phyloP scores from a whole-genome alignment of 805 yeast genomes.

The Yueomyces sinensis region DNA sequence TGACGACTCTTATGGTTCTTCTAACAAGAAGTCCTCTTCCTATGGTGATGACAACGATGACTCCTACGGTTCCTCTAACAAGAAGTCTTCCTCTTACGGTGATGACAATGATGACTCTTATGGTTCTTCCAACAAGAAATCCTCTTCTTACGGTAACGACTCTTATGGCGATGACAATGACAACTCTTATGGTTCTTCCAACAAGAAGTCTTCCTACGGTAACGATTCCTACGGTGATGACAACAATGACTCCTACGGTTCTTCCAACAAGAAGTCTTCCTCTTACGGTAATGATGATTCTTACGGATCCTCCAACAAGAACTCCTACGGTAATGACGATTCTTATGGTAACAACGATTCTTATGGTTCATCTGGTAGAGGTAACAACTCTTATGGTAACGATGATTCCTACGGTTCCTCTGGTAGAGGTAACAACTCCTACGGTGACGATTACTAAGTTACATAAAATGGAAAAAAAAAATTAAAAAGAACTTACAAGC shows the following conservation, averaged over 20 bases:
- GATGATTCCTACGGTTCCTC: slow-evolving; percentile 12
- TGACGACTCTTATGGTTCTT: slow-evolving; percentile 5
- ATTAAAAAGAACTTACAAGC: too few relatives aligned
- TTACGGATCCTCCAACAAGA: slow-evolving; percentile 9
- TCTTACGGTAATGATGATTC: slow-evolving; percentile 12
- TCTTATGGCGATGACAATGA: slow-evolving; percentile 7
- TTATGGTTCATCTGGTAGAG: slow-evolving; percentile 12
- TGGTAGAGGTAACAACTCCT: slow-evolving; percentile 8
- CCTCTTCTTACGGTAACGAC: slow-evolving; percentile 12
- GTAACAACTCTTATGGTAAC: slow-evolving; percentile 8
- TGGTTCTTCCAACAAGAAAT: slow-evolving; percentile 18
- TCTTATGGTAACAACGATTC: slow-evolving; percentile 11
- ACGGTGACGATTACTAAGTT: slow-evolving; percentile 10
- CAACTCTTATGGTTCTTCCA: slow-evolving; percentile 11
- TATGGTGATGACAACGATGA: slow-evolving; percentile 9
- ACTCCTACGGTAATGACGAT: slow-evolving; percentile 19
- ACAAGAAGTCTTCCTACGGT: slow-evolving; percentile 11
- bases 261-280: slow-evolving; percentile 8
- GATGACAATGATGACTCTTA: slow-evolving; percentile 10
- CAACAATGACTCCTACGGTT: slow-evolving; percentile 13
- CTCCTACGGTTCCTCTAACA: slow-evolving; percentile 12
- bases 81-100: slow-evolving; percentile 17
- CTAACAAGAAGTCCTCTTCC: slow-evolving; percentile 7
- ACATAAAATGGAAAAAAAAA: too few relatives aligned
- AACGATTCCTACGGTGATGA: slow-evolving; percentile 5